These are phyloP conservation scores for Leishmania aethiopica DNA, from an alignment of 208 protist genomes.

Conservation along the genomic window DNA sequence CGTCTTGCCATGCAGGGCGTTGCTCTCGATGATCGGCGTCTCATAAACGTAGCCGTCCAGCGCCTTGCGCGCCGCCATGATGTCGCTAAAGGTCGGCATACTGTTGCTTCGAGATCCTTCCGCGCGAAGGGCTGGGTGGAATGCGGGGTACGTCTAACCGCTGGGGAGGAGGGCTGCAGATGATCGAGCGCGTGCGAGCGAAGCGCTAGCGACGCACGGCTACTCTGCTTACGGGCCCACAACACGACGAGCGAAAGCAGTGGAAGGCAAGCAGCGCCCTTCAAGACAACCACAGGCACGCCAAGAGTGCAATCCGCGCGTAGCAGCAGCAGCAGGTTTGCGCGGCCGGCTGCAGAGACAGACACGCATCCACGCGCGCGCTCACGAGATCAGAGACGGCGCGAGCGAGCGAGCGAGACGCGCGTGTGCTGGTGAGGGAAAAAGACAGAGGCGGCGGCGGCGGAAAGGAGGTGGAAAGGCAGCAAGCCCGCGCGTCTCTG, in stretches of 20 bases:
- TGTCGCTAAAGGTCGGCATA: conserved; percentile 46
- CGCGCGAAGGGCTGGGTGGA: neutral
- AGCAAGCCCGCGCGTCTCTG: neutral
- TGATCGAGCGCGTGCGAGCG: neutral
- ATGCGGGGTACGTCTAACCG: neutral
- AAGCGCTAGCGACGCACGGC: neutral
- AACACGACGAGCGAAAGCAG: neutral
- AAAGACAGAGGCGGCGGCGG: neutral
- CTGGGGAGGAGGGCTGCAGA: neutral
- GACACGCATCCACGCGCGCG: neutral
- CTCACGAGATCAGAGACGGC: neutral
- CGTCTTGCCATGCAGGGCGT: conserved; percentile 47
- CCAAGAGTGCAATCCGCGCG: neutral
- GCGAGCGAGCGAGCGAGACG: too few species aligned
- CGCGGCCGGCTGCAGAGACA: neutral
- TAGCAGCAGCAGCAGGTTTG: neutral
- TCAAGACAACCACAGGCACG: neutral
- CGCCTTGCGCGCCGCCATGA: conserved; percentile 72
- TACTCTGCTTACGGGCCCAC: neutral
- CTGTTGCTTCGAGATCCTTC: neutral
- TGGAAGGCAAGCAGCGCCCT: neutral
- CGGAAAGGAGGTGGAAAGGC: neutral
- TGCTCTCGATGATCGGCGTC: conserved; percentile 70
- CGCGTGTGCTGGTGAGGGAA: too few species aligned
- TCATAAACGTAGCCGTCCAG: conserved; percentile 69